A percentile compares a stretch with the other conserved stretches of the same genome.
phyloP scores from a whole-genome alignment of 2,329 filamentous ascomycete species.

The Acrocalymma vagum region DNA sequence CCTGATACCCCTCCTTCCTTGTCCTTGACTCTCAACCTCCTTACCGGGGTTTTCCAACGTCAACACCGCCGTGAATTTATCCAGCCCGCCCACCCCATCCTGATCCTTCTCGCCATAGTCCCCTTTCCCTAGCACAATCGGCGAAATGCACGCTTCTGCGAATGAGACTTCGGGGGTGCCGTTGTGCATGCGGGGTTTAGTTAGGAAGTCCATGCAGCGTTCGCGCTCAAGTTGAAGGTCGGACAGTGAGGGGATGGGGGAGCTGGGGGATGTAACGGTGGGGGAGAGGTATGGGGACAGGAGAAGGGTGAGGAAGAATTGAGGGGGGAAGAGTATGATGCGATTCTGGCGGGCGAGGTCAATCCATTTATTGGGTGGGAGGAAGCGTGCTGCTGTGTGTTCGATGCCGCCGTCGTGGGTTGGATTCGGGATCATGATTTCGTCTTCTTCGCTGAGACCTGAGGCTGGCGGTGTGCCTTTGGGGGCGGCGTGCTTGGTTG shows the following conservation, averaged over 20 bases:
- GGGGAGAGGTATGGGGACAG: slow-evolving; percentile 63
- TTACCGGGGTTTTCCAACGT: slow-evolving; percentile 63
- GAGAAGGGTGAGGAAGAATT: slow-evolving; percentile 76
- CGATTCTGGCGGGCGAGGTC: slow-evolving; percentile 67
- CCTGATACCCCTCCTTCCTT: slow-evolving; percentile 57
- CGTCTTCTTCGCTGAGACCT: slow-evolving; percentile 44
- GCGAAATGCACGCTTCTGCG: slow-evolving; percentile 53
- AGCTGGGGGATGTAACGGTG: slow-evolving; percentile 28
- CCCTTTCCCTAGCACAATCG: slow-evolving; percentile 49
- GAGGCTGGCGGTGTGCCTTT: slow-evolving; percentile 39
- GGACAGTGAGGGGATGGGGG: slow-evolving; percentile 33
- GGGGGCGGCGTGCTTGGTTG: slow-evolving; percentile 41
- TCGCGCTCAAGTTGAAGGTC: slow-evolving; percentile 51
- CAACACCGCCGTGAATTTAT: slow-evolving; percentile 62
- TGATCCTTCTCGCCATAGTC: slow-evolving; percentile 42
- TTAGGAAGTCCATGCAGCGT: slow-evolving; percentile 55
- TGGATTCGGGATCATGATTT: slow-evolving; percentile 72
- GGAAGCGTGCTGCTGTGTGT: slow-evolving; percentile 80
- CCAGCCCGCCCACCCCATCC: slow-evolving; percentile 41
- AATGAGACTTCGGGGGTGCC: slow-evolving; percentile 48
- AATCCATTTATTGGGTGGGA: slow-evolving; percentile 75
- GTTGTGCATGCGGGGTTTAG: slow-evolving; percentile 57
- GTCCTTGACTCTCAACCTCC: slow-evolving; percentile 61
- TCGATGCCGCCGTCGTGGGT: slow-evolving; percentile 75
- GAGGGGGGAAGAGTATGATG: slow-evolving; percentile 89